phyloP scores from a whole-genome alignment of 176 grass and related monocot genomes.

The Musa acuminata region DNA sequence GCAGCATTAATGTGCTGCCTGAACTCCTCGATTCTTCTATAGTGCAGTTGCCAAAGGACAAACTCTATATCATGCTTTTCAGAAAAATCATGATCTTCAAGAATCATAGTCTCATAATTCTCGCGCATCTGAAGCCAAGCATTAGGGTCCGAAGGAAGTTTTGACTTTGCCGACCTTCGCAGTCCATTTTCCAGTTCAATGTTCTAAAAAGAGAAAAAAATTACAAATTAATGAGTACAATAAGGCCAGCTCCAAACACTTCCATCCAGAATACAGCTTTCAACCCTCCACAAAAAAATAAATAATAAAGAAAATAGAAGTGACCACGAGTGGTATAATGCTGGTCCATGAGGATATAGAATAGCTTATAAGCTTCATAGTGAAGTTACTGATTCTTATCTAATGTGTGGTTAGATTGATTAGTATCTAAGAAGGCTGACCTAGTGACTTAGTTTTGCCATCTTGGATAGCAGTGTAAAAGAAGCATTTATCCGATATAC shows the following conservation, averaged over 20 bases:
- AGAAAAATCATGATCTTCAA: slow-evolving; percentile 70
- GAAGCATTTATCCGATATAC: too few relatives aligned
- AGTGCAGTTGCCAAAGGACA: slow-evolving; percentile 87
- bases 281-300: too few relatives aligned
- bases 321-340: too few relatives aligned
- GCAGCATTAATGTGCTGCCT: slow-evolving; percentile 57
- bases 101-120: slow-evolving; percentile 83
- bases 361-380: too few relatives aligned
- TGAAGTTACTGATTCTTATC: too few relatives aligned
- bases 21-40: slow-evolving; percentile 92
- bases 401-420: too few relatives aligned
- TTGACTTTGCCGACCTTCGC: slow-evolving; percentile 60
- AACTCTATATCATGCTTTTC: slow-evolving; percentile 75
- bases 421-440: too few relatives aligned
- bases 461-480: too few relatives aligned
- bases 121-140: slow-evolving; percentile 95
- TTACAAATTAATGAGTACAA: background rate
- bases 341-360: too few relatives aligned
- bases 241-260: background rate
- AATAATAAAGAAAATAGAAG: too few relatives aligned
- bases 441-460: too few relatives aligned
- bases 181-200: slow-evolving; percentile 57
- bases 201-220: slow-evolving; percentile 41
- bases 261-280: too few relatives aligned
- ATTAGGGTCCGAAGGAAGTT: slow-evolving; percentile 74